phyloP scores from a whole-genome alignment of 192 early-diverging fungal genomes.

The Jimgerdemannia lactiflua region DNA sequence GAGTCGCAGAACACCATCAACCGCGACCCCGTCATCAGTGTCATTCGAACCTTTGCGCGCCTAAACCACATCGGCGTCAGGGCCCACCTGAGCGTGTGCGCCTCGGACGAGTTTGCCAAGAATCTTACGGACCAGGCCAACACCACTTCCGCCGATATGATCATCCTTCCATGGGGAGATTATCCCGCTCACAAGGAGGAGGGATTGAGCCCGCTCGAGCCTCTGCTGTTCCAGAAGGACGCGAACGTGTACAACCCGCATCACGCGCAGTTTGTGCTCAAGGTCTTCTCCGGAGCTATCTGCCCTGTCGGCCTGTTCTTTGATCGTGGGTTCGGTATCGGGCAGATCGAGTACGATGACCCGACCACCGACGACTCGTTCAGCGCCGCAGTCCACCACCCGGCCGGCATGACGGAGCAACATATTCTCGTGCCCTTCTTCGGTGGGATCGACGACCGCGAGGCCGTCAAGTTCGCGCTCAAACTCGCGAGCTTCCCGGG shows the following conservation, averaged over 20 bases:
- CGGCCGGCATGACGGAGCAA: constrained; percentile 21
- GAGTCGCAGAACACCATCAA: constrained; percentile 59
- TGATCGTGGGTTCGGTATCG: constrained; percentile 64
- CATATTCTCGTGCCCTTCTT: constrained; percentile 70
- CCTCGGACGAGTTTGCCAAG: constrained; percentile 65
- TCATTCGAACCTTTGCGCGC: constrained; percentile 80
- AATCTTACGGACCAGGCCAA: constrained; percentile 56
- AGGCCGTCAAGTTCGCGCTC: constrained; percentile 53
- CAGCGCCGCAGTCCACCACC: neutral
- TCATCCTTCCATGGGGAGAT: constrained; percentile 70
- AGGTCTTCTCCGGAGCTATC: constrained; percentile 37
- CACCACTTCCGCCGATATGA: constrained; percentile 55
- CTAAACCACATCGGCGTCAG: constrained; percentile 65
- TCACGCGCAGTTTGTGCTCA: constrained; percentile 42
- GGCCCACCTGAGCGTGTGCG: constrained; percentile 57
- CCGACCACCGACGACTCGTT: constrained; percentile 11
- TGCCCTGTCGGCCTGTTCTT: constrained; percentile 59
- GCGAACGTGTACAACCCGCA: constrained; percentile 26
- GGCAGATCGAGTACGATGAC: constrained; percentile 7
- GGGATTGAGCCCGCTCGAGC: constrained; percentile 10
- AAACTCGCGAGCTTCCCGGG: constrained; percentile 45
- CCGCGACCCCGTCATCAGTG: constrained; percentile 74
- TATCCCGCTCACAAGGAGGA: constrained; percentile 9
- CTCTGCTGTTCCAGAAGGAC: constrained; percentile 19
- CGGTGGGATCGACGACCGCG: constrained; percentile 74